phyloP scores from a whole-genome alignment of 192 early-diverging fungal genomes.

The Podila horticola region DNA sequence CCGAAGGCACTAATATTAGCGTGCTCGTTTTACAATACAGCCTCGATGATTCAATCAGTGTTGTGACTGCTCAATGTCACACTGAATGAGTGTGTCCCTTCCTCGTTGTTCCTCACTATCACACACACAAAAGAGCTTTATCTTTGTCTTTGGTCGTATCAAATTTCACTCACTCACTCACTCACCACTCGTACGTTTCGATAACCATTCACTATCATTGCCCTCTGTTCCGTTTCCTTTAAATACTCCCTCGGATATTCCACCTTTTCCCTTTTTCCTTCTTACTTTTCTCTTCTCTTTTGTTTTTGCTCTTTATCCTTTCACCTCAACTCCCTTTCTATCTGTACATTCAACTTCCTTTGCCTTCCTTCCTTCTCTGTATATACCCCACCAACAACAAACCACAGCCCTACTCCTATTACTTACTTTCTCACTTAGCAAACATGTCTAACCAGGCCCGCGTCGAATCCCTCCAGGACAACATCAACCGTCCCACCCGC shows the following conservation, averaged over 20 bases:
- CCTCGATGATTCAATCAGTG: no score
- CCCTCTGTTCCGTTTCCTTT: neutral
- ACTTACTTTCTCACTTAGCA: neutral
- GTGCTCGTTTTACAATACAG: no score
- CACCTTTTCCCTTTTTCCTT: neutral
- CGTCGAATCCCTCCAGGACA: slow-evolving; percentile 56
- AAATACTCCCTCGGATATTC: neutral
- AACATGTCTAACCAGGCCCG: slow-evolving; percentile 58
- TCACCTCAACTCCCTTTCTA: neutral
- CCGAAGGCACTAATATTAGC: no score
- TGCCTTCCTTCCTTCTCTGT: neutral
- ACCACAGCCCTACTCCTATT: neutral
- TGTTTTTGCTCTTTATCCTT: neutral
- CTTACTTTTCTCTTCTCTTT: neutral
- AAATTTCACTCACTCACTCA: neutral
- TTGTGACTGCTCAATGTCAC: no score
- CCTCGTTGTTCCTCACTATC: no score
- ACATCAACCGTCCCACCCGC: slow-evolving; percentile 75
- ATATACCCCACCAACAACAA: neutral
- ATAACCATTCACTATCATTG: neutral
- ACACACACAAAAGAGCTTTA: no score
- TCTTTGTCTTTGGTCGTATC: no score
- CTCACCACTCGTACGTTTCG: neutral
- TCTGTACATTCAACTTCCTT: neutral
- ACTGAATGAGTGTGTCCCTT: no score